phyloP scores from a whole-genome alignment of 164 flowering plant species.

The Stephania yunnanensis region DNA sequence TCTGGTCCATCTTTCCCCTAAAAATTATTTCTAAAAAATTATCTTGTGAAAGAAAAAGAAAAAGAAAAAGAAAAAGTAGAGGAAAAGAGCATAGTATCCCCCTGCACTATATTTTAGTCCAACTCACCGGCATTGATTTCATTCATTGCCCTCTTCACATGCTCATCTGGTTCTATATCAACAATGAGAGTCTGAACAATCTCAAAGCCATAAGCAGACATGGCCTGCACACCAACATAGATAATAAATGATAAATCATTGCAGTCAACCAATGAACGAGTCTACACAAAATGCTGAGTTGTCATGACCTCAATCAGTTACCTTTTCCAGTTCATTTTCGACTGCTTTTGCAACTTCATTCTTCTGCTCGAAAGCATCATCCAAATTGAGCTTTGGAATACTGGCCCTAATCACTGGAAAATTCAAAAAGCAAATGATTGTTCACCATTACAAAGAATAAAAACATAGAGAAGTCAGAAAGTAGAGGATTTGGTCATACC shows the following conservation, averaged over 20 bases:
- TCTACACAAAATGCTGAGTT: background rate
- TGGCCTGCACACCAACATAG: constrained; percentile 25
- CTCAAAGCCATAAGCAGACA: constrained; percentile 82
- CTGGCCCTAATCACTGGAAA: constrained; percentile 60
- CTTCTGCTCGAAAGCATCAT: constrained; percentile 71
- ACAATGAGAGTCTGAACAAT: constrained; percentile 81
- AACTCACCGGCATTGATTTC: constrained; percentile 76
- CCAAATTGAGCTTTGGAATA: constrained; percentile 65
- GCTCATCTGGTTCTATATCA: constrained; percentile 81
- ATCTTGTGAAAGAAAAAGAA: background rate
- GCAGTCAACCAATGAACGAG: background rate
- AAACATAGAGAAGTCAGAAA: background rate
- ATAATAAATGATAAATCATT: background rate
- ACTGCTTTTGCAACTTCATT: constrained; percentile 74
- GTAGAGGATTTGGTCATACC: constrained; percentile 24
- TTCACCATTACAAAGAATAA: background rate
- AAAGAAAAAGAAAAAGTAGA: background rate
- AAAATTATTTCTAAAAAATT: too few species aligned
- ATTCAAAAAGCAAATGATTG: background rate
- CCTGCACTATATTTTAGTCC: too few species aligned
- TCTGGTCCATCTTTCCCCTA: background rate
- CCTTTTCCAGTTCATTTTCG: constrained; percentile 75
- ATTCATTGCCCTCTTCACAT: constrained; percentile 88
- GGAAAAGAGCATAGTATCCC: too few species aligned
- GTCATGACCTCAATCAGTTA: constrained; percentile 4